These are phyloP conservation scores for Eutrema japonicum DNA, from an alignment of 345 rosid genomes.

Conservation along the genomic window DNA sequence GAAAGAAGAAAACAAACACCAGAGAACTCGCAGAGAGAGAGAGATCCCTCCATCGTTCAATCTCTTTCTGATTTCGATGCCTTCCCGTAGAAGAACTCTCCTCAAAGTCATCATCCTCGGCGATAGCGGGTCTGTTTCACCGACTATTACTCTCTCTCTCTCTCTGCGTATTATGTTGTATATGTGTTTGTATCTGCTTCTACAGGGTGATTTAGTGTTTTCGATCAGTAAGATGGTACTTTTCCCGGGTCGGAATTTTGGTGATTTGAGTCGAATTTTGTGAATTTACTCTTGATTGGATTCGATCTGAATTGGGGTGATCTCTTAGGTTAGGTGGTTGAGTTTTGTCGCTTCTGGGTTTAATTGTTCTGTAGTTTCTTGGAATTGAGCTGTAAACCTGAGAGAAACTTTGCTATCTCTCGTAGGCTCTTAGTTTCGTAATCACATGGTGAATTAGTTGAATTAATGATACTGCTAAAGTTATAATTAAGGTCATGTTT, in stretches of 20 bases:
- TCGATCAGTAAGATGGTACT: neutral
- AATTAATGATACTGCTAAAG: conserved; percentile 14
- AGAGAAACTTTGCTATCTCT: neutral
- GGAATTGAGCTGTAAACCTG: neutral
- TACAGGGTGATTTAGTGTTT: conserved; percentile 1
- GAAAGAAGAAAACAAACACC: conserved; percentile 8
- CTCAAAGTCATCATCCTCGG: conserved; percentile 98
- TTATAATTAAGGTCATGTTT: neutral
- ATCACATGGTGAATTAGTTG: neutral
- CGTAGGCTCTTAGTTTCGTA: neutral
- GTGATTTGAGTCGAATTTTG: neutral
- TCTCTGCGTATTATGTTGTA: conserved; percentile 4
- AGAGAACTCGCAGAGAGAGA: conserved; percentile 20
- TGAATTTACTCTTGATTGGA: neutral
- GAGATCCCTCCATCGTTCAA: conserved; percentile 30
- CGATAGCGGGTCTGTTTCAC: conserved; percentile 77
- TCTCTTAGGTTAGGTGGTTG: conserved; percentile 13
- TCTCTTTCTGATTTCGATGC: conserved; percentile 48
- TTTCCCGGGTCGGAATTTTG: neutral
- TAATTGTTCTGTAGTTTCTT: neutral
- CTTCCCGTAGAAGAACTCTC: conserved; percentile 89
- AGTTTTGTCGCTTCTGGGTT: neutral
- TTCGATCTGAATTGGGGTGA: conserved; percentile 24
- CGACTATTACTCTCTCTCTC: neutral
- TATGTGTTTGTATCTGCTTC: conserved; percentile 13